These are phyloP conservation scores for Puccinia triticina DNA, from an alignment of 1,284 basidiomycete genomes.

Conservation along the genomic window DNA sequence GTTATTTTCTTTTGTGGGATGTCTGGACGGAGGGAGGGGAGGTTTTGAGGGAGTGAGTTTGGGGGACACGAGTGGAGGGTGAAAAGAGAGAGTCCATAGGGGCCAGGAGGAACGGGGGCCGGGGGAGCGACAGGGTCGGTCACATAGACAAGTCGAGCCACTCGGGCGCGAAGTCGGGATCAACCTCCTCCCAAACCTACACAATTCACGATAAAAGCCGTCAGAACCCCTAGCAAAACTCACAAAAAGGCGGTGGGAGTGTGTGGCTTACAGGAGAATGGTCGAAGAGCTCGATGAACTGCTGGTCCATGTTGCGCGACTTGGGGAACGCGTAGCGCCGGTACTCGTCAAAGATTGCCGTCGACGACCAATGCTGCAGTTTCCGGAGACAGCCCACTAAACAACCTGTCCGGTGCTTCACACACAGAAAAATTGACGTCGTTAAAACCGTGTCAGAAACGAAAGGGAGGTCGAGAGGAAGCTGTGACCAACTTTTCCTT, in stretches of 20 bases:
- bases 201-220: not conserved
- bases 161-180: constrained; percentile 35
- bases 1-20: too few species aligned
- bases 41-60: too few species aligned
- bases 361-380: constrained; percentile 65
- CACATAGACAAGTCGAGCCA: constrained; percentile 41
- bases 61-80: too few species aligned
- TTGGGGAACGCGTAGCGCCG: constrained; percentile 64
- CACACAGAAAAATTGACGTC: not conserved
- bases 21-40: too few species aligned
- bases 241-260: not conserved
- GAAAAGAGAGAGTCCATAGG: too few species aligned
- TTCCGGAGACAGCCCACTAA: constrained; percentile 66
- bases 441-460: not conserved
- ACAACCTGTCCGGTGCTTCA: constrained; percentile 65
- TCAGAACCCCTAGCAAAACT: not conserved
- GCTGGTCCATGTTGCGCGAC: constrained; percentile 65
- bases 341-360: constrained; percentile 67
- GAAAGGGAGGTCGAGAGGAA: not conserved
- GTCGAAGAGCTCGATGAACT: constrained; percentile 65
- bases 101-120: too few species aligned
- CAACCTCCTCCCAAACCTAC: constrained; percentile 47
- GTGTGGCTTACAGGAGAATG: constrained; percentile 15
- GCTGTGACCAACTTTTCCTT: constrained; percentile 63
- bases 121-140: not conserved